Conservation (phyloP, 2,329 filamentous ascomycete species). For the Dactylonectria estremocensis region DNA sequence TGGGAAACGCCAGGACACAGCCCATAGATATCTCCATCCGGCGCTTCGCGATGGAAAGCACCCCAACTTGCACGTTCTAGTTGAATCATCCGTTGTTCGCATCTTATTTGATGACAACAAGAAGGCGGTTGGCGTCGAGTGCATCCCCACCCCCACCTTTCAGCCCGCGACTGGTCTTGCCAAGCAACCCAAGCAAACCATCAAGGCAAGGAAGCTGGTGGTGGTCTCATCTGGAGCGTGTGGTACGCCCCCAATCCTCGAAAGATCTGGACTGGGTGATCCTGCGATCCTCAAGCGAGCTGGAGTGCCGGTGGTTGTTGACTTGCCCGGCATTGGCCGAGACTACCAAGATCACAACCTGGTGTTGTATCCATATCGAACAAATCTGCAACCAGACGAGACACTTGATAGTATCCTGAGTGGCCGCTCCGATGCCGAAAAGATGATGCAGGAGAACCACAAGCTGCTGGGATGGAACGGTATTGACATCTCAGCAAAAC, state of each 20-base stretch:
- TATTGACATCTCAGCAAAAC: slow-evolving; percentile 69
- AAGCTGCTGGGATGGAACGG: slow-evolving; percentile 71
- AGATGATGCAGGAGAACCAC: slow-evolving; percentile 62
- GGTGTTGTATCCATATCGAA: slow-evolving; percentile 65
- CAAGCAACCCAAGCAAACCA: slow-evolving; percentile 28
- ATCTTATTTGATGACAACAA: slow-evolving; percentile 68
- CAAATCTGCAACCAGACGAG: slow-evolving; percentile 49
- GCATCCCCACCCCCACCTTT: slow-evolving; percentile 59
- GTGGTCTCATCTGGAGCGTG: slow-evolving; percentile 62
- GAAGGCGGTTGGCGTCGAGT: slow-evolving; percentile 72
- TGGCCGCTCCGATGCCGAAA: slow-evolving; percentile 62
- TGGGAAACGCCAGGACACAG: slow-evolving; percentile 71
- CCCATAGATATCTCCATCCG: slow-evolving; percentile 62
- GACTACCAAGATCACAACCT: slow-evolving; percentile 72
- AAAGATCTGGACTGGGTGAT: slow-evolving; percentile 74
- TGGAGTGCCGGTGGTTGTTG: slow-evolving; percentile 61
- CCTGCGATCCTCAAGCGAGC: slow-evolving; percentile 63
- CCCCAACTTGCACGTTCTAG: slow-evolving; percentile 72
- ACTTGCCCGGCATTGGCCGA: slow-evolving; percentile 67
- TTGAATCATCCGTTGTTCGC: slow-evolving; percentile 69
- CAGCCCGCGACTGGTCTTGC: slow-evolving; percentile 35
- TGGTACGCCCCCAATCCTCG: slow-evolving; percentile 70
- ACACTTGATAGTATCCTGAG: slow-evolving; percentile 67
- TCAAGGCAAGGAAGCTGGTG: slow-evolving; percentile 51
- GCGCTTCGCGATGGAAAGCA: slow-evolving; percentile 56